These are phyloP conservation scores for Prunus fruticosa DNA, from an alignment of 306 rosid genomes.

Conservation along the genomic window DNA sequence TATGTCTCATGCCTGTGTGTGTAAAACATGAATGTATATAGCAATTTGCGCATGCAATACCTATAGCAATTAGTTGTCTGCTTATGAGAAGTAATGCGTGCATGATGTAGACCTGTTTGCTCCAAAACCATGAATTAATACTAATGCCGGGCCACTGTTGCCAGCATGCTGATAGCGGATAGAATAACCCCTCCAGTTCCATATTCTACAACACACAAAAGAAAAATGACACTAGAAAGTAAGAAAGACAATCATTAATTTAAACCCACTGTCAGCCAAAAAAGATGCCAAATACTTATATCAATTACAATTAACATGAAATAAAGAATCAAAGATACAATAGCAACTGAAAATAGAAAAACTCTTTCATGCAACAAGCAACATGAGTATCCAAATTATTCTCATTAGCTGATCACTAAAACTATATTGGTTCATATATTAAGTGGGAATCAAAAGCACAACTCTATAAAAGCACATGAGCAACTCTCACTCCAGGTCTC, in stretches of 20 bases:
- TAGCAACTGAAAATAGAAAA: background rate
- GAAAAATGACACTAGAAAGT: background rate
- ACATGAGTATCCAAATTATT: too few species aligned
- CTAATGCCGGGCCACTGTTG: constrained; percentile 68
- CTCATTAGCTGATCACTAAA: background rate
- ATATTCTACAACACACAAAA: constrained; percentile 38
- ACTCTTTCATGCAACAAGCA: background rate
- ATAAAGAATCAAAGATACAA: background rate
- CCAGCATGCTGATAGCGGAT: constrained; percentile 81
- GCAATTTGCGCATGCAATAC: constrained; percentile 36
- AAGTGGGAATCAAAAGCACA: background rate
- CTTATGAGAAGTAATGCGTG: constrained; percentile 46
- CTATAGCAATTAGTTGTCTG: constrained; percentile 37
- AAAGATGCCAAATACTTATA: background rate
- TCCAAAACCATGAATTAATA: constrained; percentile 91
- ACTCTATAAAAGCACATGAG: constrained; percentile 2
- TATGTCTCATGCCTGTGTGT: background rate
- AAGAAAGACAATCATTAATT: background rate
- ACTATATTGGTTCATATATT: background rate
- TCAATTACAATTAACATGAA: background rate
- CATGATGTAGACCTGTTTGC: constrained; percentile 79
- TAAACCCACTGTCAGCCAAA: too few species aligned
- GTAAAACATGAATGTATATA: background rate
- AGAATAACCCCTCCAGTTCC: constrained; percentile 90
- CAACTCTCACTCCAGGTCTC: background rate